Evolutionary conservation across 2,329 filamentous ascomycete species (phyloP).

Genomic region (Trematosphaeria pertusa): DNA sequence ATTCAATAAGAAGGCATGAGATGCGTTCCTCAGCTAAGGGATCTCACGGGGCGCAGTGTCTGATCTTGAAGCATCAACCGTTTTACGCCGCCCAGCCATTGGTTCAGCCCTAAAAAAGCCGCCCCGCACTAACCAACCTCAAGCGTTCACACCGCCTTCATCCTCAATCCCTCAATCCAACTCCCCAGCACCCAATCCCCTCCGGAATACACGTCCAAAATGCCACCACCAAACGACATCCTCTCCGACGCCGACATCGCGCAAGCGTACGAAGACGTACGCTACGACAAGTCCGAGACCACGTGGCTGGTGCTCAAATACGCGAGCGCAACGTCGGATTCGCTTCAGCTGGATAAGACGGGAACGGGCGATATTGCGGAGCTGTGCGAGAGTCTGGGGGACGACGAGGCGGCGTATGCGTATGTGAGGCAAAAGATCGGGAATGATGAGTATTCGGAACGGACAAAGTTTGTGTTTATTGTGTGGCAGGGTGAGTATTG

Average conservation of each 20-base stretch:
- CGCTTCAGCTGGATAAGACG: constrained; percentile 62
- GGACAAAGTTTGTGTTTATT: constrained; percentile 72
- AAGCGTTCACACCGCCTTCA: too few relatives aligned
- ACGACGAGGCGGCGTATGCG: constrained; percentile 68
- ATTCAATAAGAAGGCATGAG: too few relatives aligned
- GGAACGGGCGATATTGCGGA: constrained; percentile 68
- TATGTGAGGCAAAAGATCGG: constrained; percentile 67
- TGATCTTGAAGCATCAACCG: background rate
- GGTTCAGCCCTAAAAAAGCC: background rate
- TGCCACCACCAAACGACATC: constrained; percentile 40
- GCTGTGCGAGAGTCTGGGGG: constrained; percentile 63
- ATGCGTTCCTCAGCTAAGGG: too few relatives aligned
- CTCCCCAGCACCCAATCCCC: background rate
- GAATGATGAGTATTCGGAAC: constrained; percentile 72
- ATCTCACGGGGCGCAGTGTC: too few relatives aligned
- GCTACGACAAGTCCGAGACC: constrained; percentile 68
- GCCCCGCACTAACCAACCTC: background rate
- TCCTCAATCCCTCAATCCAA: too few relatives aligned
- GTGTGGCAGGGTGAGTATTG: constrained; percentile 69
- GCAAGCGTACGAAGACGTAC: constrained; percentile 71
- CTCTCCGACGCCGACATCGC: constrained; percentile 61
- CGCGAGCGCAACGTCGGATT: constrained; percentile 62
- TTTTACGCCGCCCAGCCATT: background rate
- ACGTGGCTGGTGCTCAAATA: constrained; percentile 74
- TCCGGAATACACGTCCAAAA: constrained; percentile 9